Evolutionary conservation across 2,329 filamentous ascomycete species (phyloP).

Genomic region (Mariannaea sp.): DNA sequence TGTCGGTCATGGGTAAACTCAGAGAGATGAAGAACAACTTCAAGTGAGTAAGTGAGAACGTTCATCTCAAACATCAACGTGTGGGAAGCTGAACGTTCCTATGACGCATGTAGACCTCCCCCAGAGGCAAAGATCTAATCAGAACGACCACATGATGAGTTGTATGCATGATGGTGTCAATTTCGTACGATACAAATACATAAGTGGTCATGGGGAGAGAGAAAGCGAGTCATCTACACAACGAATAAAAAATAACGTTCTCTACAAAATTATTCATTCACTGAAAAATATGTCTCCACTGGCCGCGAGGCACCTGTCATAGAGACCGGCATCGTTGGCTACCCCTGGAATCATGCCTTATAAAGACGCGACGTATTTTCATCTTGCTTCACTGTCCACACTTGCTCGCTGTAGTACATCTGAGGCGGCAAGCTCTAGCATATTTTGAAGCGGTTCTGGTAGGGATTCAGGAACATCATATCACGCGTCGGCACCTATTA

Average conservation of each 20-base stretch:
- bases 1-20: conserved; percentile 83
- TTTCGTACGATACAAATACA: too few relatives aligned
- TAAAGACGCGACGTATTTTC: conserved; percentile 43
- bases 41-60: conserved; percentile 55
- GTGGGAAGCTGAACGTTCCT: not conserved
- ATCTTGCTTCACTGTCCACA: conserved; percentile 74
- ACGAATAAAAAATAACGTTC: conserved; percentile 27
- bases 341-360: conserved; percentile 38
- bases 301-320: conserved; percentile 41
- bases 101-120: conserved; percentile 21
- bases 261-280: not conserved
- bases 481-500: too few relatives aligned
- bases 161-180: not conserved
- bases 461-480: not conserved
- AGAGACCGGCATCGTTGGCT: conserved; percentile 38
- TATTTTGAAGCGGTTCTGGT: conserved; percentile 57
- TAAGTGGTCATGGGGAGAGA: too few relatives aligned
- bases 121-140: conserved; percentile 41
- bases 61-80: not conserved
- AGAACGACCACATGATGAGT: not conserved
- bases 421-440: conserved; percentile 70
- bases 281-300: conserved; percentile 45
- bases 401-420: conserved; percentile 61
- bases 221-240: not conserved
- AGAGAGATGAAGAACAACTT: conserved; percentile 89